phyloP scores from a whole-genome alignment of 2,329 filamentous ascomycete species.

The Colletotrichum sp. region DNA sequence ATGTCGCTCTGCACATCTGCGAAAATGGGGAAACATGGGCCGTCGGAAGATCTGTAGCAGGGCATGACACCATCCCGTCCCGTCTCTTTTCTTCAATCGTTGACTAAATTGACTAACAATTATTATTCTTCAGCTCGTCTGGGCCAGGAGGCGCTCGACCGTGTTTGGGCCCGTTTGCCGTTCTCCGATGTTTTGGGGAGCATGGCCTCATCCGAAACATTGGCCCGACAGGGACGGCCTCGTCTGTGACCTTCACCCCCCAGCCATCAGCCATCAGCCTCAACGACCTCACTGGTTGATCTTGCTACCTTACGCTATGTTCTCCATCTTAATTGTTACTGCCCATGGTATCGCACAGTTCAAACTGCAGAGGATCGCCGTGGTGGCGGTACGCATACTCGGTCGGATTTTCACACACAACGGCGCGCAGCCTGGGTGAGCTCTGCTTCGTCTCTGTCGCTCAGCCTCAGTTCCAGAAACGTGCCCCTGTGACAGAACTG shows the following conservation, averaged over 20 bases:
- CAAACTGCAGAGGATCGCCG: background rate
- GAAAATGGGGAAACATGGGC: constrained; percentile 20
- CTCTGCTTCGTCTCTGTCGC: background rate
- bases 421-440: background rate
- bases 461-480: constrained; percentile 13
- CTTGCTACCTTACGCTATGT: background rate
- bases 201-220: constrained; percentile 23
- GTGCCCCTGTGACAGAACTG: constrained; percentile 14
- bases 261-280: constrained; percentile 1
- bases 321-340: constrained; percentile 4
- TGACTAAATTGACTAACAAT: background rate
- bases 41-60: constrained; percentile 14
- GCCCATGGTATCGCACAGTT: background rate
- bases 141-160: background rate
- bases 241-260: background rate
- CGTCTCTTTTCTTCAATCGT: background rate
- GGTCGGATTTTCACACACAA: background rate
- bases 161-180: background rate
- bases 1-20: background rate
- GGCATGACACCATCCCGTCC: background rate
- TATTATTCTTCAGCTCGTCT: background rate
- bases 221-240: constrained; percentile 22
- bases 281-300: constrained; percentile 24
- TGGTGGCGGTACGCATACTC: background rate
- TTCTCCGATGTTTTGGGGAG: constrained; percentile 10